These are phyloP conservation scores for Lindgomyces ingoldianus DNA, from an alignment of 495 filamentous ascomycete genomes.

Conservation along the genomic window DNA sequence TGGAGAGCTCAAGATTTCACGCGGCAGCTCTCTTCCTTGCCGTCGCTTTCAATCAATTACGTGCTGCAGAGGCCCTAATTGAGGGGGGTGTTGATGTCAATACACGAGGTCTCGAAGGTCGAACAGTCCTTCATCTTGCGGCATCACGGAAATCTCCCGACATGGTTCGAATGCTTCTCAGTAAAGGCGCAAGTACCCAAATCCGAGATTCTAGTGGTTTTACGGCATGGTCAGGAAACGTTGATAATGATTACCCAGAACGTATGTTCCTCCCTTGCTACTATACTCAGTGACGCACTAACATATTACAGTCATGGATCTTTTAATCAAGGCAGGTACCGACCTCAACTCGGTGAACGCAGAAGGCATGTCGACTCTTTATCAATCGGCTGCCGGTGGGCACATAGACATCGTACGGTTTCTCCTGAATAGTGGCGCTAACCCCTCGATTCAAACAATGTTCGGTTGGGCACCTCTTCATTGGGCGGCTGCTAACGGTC, in stretches of 20 bases:
- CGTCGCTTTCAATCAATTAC: conserved; percentile 16
- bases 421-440: conserved; percentile 20
- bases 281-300: neutral
- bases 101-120: conserved; percentile 13
- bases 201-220: conserved; percentile 24
- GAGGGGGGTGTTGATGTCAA: conserved; percentile 29
- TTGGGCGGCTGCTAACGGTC: conserved; percentile 19
- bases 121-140: conserved; percentile 37
- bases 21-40: conserved; percentile 13
- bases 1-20: neutral
- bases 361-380: conserved; percentile 26
- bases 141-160: neutral
- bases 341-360: conserved; percentile 26
- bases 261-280: conserved; percentile 3
- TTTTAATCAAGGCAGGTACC: conserved; percentile 30
- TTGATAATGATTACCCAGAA: conserved; percentile 1
- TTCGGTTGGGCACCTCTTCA: conserved; percentile 30
- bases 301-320: conserved; percentile 1
- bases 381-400: conserved; percentile 21
- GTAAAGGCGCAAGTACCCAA: conserved; percentile 1
- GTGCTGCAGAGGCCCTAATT: conserved; percentile 29
- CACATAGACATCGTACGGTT: conserved; percentile 11
- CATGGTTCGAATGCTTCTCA: conserved; percentile 28
- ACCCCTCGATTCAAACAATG: conserved; percentile 26
- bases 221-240: conserved; percentile 37